phyloP scores from a whole-genome alignment of 1,284 basidiomycete genomes.

The Cerioporus squamosus region DNA sequence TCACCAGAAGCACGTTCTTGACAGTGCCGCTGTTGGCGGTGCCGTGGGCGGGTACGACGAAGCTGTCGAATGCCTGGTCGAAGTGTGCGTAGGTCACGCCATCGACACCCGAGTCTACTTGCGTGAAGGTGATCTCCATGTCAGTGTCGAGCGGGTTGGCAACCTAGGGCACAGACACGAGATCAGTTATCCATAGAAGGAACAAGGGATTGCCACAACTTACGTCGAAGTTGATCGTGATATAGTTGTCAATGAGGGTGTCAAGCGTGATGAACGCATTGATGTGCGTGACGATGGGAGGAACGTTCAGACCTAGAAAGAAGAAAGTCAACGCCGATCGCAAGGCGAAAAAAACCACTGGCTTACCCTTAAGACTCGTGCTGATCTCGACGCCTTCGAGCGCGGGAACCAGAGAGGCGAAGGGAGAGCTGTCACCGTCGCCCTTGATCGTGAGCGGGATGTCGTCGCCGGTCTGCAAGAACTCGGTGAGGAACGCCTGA shows the following conservation, averaged over 20 bases:
- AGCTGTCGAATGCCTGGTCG: constrained; percentile 53
- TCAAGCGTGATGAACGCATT: constrained; percentile 55
- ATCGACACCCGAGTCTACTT: constrained; percentile 56
- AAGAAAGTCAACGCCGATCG: not conserved
- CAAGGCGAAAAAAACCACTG: not conserved
- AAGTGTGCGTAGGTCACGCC: constrained; percentile 63
- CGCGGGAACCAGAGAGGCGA: constrained; percentile 61
- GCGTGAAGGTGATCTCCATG: constrained; percentile 58
- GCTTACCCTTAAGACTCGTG: constrained; percentile 43
- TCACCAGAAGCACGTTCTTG: constrained; percentile 56
- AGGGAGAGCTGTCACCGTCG: constrained; percentile 63
- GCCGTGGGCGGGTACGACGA: constrained; percentile 58
- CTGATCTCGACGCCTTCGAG: constrained; percentile 59
- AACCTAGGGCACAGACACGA: constrained; percentile 1
- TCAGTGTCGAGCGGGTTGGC: constrained; percentile 62
- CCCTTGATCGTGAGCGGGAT: constrained; percentile 63
- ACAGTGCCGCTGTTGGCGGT: constrained; percentile 62
- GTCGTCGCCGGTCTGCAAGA: constrained; percentile 53
- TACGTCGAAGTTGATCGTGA: constrained; percentile 61
- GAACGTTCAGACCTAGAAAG: constrained; percentile 47
- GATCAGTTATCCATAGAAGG: not conserved
- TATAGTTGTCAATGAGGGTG: constrained; percentile 53
- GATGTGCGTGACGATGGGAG: constrained; percentile 47
- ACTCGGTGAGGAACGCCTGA: constrained; percentile 48
- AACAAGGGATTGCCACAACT: not conserved